phyloP scores from a whole-genome alignment of 306 rosid genomes.

The Luffa acutangula region DNA sequence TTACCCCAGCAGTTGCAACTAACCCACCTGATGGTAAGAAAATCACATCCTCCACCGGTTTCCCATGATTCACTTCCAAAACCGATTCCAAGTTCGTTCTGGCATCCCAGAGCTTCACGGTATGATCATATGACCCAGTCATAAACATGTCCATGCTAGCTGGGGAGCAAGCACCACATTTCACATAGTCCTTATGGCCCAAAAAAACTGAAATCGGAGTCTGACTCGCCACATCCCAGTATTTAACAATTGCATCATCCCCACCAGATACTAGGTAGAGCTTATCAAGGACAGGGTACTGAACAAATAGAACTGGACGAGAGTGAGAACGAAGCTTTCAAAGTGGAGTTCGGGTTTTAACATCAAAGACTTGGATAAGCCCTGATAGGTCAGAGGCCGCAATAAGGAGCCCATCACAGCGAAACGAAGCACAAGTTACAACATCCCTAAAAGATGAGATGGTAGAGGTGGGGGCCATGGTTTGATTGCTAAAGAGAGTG shows the following conservation, averaged over 20 bases:
- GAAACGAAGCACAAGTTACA: constrained; percentile 64
- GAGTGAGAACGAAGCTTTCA: constrained; percentile 58
- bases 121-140: constrained; percentile 84
- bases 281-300: constrained; percentile 53
- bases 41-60: constrained; percentile 68
- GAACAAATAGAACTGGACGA: constrained; percentile 70
- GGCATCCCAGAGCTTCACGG: constrained; percentile 78
- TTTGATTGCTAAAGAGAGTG: constrained; percentile 36
- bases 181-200: constrained; percentile 76
- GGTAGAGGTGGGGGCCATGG: constrained; percentile 33
- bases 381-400: constrained; percentile 85
- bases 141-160: constrained; percentile 42
- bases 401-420: constrained; percentile 60
- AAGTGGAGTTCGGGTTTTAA: constrained; percentile 44
- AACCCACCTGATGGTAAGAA: constrained; percentile 70
- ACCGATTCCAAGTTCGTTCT: constrained; percentile 37
- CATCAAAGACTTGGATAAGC: constrained; percentile 58
- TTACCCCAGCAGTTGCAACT: constrained; percentile 81
- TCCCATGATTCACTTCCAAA: constrained; percentile 52
- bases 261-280: constrained; percentile 81
- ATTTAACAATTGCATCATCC: constrained; percentile 68
- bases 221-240: constrained; percentile 70
- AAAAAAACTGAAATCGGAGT: constrained; percentile 22
- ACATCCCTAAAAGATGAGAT: constrained; percentile 54
- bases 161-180: constrained; percentile 82